These are phyloP conservation scores for Aspergillus luchuensis DNA, from an alignment of 2,329 filamentous ascomycete species.

Conservation along the genomic window DNA sequence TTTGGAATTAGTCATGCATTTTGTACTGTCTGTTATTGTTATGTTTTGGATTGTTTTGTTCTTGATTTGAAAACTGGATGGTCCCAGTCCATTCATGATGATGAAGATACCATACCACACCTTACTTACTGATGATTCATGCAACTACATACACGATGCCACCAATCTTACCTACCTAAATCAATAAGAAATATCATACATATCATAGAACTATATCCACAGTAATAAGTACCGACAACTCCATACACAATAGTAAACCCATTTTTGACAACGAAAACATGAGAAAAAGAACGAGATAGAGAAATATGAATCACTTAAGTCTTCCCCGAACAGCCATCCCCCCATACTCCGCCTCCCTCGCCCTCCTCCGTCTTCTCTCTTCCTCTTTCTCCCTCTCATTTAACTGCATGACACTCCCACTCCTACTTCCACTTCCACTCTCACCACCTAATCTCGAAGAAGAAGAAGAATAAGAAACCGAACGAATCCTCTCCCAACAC, in stretches of 20 bases:
- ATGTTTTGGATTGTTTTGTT: too few relatives aligned
- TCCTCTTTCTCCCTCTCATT: conserved; percentile 20
- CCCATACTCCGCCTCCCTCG: conserved; percentile 34
- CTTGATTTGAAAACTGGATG: too few relatives aligned
- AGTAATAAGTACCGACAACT: too few relatives aligned
- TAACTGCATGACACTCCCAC: background rate
- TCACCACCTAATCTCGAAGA: background rate
- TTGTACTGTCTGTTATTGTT: too few relatives aligned
- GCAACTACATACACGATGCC: background rate
- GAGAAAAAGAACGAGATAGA: too few relatives aligned
- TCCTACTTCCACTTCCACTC: background rate
- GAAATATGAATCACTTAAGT: conserved; percentile 9
- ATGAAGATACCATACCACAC: background rate
- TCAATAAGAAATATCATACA: background rate
- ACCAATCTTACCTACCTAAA: too few relatives aligned
- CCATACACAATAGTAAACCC: background rate
- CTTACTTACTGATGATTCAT: background rate
- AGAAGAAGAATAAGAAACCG: too few relatives aligned
- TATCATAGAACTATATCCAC: background rate
- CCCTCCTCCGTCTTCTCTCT: conserved; percentile 20
- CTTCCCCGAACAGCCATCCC: conserved; percentile 37
- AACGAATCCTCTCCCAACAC: too few relatives aligned
- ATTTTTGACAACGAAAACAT: too few relatives aligned
- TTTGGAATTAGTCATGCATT: too few relatives aligned
- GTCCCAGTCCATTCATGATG: too few relatives aligned